Evolutionary conservation across 2,329 filamentous ascomycete species (phyloP).

Genomic region (Sphaerulina vaccinii): DNA sequence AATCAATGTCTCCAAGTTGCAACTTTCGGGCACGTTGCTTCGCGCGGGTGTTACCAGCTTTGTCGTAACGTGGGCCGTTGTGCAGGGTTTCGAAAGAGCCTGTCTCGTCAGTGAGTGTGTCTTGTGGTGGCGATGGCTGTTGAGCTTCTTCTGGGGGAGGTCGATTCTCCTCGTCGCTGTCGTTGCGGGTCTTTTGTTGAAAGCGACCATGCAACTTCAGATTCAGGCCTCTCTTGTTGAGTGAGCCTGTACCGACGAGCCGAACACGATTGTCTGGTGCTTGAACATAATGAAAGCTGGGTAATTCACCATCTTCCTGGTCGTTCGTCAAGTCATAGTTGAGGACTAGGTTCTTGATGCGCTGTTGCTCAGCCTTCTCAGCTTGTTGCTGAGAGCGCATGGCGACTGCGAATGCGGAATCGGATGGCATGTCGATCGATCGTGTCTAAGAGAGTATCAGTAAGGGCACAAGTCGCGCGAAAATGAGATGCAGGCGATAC

Average conservation of each 20-base stretch:
- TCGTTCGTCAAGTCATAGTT: constrained; percentile 91
- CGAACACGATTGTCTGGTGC: constrained; percentile 49
- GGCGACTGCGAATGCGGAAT: constrained; percentile 91
- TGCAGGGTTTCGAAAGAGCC: constrained; percentile 40
- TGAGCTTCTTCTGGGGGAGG: constrained; percentile 9
- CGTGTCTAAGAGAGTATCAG: constrained; percentile 63
- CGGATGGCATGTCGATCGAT: constrained; percentile 82
- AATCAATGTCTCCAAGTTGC: constrained; percentile 95
- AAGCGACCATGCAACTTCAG: constrained; percentile 24
- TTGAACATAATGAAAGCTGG: constrained; percentile 43
- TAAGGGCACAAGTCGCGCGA: not conserved
- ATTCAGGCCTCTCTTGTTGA: constrained; percentile 41
- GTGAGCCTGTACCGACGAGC: constrained; percentile 37
- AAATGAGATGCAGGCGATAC: constrained; percentile 45
- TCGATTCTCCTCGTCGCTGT: constrained; percentile 20
- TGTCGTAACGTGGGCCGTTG: constrained; percentile 52
- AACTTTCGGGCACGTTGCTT: constrained; percentile 84
- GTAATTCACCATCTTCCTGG: constrained; percentile 67
- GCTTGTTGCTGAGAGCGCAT: constrained; percentile 96
- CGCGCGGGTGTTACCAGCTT: constrained; percentile 62
- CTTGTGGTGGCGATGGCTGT: constrained; percentile 12
- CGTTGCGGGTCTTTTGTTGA: constrained; percentile 32
- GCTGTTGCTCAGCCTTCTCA: constrained; percentile 92
- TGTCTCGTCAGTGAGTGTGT: constrained; percentile 34
- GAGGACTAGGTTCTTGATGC: constrained; percentile 95